Conservation (phyloP, 306 rosid species). For the Quercus cerris region DNA sequence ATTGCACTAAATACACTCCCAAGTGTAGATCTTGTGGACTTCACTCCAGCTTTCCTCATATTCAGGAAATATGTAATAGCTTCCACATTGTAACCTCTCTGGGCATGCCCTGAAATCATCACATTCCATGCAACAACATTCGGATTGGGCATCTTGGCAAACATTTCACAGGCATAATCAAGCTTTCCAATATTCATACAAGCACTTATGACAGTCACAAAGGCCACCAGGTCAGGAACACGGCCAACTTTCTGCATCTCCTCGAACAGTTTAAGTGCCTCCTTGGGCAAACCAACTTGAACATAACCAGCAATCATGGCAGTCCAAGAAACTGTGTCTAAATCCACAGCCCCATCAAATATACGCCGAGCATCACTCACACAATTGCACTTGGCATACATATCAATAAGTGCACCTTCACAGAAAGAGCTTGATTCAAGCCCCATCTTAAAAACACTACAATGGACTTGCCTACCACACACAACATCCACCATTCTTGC, state of each 20-base stretch:
- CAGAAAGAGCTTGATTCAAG: constrained; percentile 39
- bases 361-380: constrained; percentile 43
- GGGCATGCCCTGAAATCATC: constrained; percentile 83
- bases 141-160: constrained; percentile 39
- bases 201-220: constrained; percentile 61
- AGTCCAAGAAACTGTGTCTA: constrained; percentile 62
- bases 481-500: constrained; percentile 42
- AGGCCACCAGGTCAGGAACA: constrained; percentile 53
- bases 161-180: constrained; percentile 45
- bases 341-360: constrained; percentile 32
- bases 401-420: constrained; percentile 58
- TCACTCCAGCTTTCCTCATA: constrained; percentile 53
- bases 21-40: constrained; percentile 75
- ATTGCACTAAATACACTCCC: constrained; percentile 80
- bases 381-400: constrained; percentile 57
- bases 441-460: constrained; percentile 44
- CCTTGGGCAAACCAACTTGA: constrained; percentile 43
- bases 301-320: constrained; percentile 65
- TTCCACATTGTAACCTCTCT: constrained; percentile 42
- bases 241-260: constrained; percentile 44
- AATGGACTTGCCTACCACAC: constrained; percentile 58
- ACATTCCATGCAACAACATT: constrained; percentile 86
- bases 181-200: constrained; percentile 43
- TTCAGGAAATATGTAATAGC: constrained; percentile 48
- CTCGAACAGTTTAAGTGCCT: constrained; percentile 57